A percentile compares a stretch with the other conserved stretches of the same genome.
These are phyloP conservation scores for Talaromyces marneffei DNA, from an alignment of 2,329 filamentous ascomycete species.

Conservation along the genomic window DNA sequence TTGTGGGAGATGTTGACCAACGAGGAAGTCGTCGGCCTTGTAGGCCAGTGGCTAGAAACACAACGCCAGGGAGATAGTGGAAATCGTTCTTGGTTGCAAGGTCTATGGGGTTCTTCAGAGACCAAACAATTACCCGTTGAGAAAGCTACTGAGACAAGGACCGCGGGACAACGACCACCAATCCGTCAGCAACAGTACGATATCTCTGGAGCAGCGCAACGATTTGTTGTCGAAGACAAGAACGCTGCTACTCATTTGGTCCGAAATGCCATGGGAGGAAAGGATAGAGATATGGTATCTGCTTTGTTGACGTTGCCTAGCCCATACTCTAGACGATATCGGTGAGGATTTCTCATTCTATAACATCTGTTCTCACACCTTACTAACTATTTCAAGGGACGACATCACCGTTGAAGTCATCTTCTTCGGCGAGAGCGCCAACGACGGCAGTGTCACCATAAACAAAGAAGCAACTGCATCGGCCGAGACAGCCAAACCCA, in stretches of 20 bases:
- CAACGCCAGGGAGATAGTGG: slow-evolving; percentile 47
- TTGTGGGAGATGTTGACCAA: slow-evolving; percentile 99
- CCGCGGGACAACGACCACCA: slow-evolving; percentile 69
- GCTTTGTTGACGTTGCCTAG: slow-evolving; percentile 85
- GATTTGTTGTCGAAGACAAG: slow-evolving; percentile 93
- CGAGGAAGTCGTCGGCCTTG: slow-evolving; percentile 92
- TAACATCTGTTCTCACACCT: background rate
- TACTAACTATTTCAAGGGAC: slow-evolving; percentile 54
- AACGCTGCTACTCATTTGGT: slow-evolving; percentile 95
- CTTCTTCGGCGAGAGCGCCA: slow-evolving; percentile 82
- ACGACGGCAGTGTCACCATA: slow-evolving; percentile 70
- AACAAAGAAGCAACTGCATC: slow-evolving; percentile 80
- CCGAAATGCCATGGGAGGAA: slow-evolving; percentile 88
- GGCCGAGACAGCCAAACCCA: slow-evolving; percentile 43
- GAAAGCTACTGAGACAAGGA: slow-evolving; percentile 43
- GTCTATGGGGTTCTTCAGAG: slow-evolving; percentile 56
- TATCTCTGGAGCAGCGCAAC: slow-evolving; percentile 59
- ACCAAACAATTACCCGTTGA: slow-evolving; percentile 69
- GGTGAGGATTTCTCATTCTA: slow-evolving; percentile 49
- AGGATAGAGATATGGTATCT: slow-evolving; percentile 87
- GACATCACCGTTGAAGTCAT: slow-evolving; percentile 97
- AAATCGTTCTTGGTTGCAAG: slow-evolving; percentile 60
- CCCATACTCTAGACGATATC: slow-evolving; percentile 84
- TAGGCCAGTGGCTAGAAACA: slow-evolving; percentile 92
- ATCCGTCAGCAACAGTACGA: slow-evolving; percentile 91